These are phyloP conservation scores for Echinosophora koreensis DNA, from an alignment of 306 rosid species.

Conservation along the genomic window DNA sequence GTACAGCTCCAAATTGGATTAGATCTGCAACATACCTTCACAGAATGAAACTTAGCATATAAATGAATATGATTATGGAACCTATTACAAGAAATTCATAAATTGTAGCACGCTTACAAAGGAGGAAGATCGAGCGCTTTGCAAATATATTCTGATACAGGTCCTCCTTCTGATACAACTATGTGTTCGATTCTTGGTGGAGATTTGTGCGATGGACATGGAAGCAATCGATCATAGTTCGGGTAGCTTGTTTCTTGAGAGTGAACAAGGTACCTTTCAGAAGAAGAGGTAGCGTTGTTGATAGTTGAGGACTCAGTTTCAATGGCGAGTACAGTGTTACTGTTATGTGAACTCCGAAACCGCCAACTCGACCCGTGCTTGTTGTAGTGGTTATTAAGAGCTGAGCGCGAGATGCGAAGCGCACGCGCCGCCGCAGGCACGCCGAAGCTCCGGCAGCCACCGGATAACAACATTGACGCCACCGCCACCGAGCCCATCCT, in stretches of 20 bases:
- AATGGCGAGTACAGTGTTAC: conserved; percentile 46
- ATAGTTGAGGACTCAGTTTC: conserved; percentile 56
- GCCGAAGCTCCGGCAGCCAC: conserved; percentile 56
- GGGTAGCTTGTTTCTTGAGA: conserved; percentile 56
- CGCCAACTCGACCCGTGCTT: conserved; percentile 44
- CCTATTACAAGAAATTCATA: conserved; percentile 26
- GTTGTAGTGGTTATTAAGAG: conserved; percentile 35
- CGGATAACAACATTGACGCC: conserved; percentile 61
- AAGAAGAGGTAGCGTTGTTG: conserved; percentile 53
- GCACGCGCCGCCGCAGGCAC: conserved; percentile 49
- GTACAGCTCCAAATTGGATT: conserved; percentile 90
- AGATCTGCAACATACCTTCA: conserved; percentile 91
- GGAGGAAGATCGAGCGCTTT: conserved; percentile 85
- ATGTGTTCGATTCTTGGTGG: conserved; percentile 87
- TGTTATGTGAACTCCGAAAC: conserved; percentile 53
- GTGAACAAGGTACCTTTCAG: conserved; percentile 53
- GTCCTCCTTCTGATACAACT: conserved; percentile 77
- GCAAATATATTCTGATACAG: conserved; percentile 79
- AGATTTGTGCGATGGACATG: conserved; percentile 71
- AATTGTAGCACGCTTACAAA: conserved; percentile 63
- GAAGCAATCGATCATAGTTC: conserved; percentile 84
- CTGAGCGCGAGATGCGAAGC: conserved; percentile 47
- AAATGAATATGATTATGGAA: not conserved
- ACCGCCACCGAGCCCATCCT: conserved; percentile 59
- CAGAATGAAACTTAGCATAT: conserved; percentile 47